Percentiles rank a stretch among this genome's conserved stretches.
phyloP scores from a whole-genome alignment of 768 basidiomycete genomes.

The Dacryopinax primogenitus region DNA sequence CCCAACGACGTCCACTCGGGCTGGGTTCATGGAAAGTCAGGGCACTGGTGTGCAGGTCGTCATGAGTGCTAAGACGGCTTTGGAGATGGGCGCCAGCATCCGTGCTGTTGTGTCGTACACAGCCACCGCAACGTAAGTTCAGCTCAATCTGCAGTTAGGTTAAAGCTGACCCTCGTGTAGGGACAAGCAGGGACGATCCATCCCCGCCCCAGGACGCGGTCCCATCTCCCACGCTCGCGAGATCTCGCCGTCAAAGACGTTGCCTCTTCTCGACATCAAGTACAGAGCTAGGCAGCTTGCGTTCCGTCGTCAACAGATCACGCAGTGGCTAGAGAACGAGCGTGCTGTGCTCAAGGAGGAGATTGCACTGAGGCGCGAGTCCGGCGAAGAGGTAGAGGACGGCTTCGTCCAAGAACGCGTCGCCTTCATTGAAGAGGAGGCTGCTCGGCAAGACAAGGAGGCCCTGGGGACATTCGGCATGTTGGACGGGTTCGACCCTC shows the following conservation, averaged over 20 bases:
- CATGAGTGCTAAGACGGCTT: conserved; percentile 92
- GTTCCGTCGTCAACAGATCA: conserved; percentile 91
- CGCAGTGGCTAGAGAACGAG: conserved; percentile 88
- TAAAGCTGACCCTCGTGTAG: conserved; percentile 29
- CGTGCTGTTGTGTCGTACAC: conserved; percentile 91
- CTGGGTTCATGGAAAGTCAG: conserved; percentile 97
- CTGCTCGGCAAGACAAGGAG: conserved; percentile 81
- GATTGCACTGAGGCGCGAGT: conserved; percentile 44
- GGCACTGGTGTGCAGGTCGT: conserved; percentile 94
- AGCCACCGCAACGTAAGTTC: conserved; percentile 79
- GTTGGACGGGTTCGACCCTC: conserved; percentile 76
- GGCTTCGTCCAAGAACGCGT: conserved; percentile 66
- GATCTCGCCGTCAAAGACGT: conserved; percentile 61
- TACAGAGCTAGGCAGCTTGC: conserved; percentile 89
- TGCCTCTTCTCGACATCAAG: conserved; percentile 66
- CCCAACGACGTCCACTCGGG: conserved; percentile 87
- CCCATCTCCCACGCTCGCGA: conserved; percentile 81
- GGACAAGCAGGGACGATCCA: conserved; percentile 96
- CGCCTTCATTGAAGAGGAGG: conserved; percentile 79
- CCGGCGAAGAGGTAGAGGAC: conserved; percentile 42
- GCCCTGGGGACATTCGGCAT: conserved; percentile 90
- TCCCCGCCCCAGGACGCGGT: conserved; percentile 93
- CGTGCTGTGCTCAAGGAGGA: conserved; percentile 74
- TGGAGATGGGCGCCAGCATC: conserved; percentile 87
- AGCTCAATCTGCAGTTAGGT: not conserved